These are phyloP conservation scores for Arthroderma uncinatum DNA, from an alignment of 2,329 filamentous ascomycete genomes.

Conservation along the genomic window DNA sequence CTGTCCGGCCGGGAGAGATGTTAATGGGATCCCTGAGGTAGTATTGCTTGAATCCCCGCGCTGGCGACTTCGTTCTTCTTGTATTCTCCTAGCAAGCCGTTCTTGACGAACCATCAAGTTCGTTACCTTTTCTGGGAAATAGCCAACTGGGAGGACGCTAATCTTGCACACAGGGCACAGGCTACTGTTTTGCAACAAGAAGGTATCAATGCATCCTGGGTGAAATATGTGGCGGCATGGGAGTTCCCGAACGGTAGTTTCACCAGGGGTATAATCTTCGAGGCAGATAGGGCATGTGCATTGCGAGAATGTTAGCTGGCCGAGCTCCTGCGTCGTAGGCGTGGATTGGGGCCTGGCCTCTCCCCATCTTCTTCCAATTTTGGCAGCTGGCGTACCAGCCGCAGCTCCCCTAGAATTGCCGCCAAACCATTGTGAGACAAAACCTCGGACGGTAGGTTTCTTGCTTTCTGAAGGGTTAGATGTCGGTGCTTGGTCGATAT, in stretches of 20 bases:
- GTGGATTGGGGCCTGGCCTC: background rate
- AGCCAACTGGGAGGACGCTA: constrained; percentile 60
- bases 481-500: background rate
- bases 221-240: constrained; percentile 91
- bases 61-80: background rate
- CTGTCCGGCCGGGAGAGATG: background rate
- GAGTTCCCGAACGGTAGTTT: constrained; percentile 68
- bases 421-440: background rate
- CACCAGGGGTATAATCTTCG: constrained; percentile 59
- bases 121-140: constrained; percentile 57
- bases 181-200: constrained; percentile 65
- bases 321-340: background rate
- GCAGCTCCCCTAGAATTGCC: background rate
- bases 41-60: background rate
- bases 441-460: background rate
- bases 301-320: constrained; percentile 44
- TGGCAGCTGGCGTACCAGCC: background rate
- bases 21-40: background rate
- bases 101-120: constrained; percentile 81
- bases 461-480: background rate
- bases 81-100: constrained; percentile 36
- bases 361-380: background rate
- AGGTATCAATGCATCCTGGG: constrained; percentile 79
- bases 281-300: constrained; percentile 84
- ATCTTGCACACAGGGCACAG: constrained; percentile 87